Evolutionary conservation across 768 basidiomycete genomes (phyloP), one percentile per base, ranked within the genome.

Genomic region (Cantharellus anzutake): DNA sequence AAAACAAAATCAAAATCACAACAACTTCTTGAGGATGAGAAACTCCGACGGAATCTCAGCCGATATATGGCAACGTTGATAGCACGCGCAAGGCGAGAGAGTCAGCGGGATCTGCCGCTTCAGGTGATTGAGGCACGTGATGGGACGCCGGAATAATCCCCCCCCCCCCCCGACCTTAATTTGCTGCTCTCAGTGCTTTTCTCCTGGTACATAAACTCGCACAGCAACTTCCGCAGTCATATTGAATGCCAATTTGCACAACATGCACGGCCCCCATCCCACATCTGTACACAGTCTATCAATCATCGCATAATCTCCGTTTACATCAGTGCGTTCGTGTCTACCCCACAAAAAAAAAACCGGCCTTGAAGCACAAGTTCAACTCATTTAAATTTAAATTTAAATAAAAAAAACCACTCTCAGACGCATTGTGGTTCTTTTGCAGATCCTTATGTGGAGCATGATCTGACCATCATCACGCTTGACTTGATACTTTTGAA

Each of bases 371-470:
- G 35, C 14, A 34, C 53, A 7, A 20, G 7, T 48, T n/a, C n/a
- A n/a, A 48, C 53, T 58, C 39, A 48, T 16, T 42, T 5, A 40
- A 11, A 34, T 11, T 58, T 14, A 5, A 5, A 41, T 35, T 34
- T 58, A 5, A 42, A 48, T 7, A 5, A 7, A 42, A 14, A 16
- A 5, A 11, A 44, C 57, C n/a, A 38, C 5, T 34, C 35, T 3
- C 50, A 66, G 65, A 66, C 75, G 74, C n/a, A 53, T 5, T 69
- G 68, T 56, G 51, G 60, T 42, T 70, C 72, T 37, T 88, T 90
- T 65, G 86, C 82, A 0, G 89, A 92, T 70, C 86, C 86, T 60
- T 91, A 90, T 64, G 85, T 90, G 61, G 88, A 92, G 67, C 83
- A 90, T 62, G 86, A 90, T 67, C 71, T 75, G 0, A 70, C 90